Base-by-base conservation (phyloP, 768 basidiomycete genomes). In the Hericium coralloides region DNA sequence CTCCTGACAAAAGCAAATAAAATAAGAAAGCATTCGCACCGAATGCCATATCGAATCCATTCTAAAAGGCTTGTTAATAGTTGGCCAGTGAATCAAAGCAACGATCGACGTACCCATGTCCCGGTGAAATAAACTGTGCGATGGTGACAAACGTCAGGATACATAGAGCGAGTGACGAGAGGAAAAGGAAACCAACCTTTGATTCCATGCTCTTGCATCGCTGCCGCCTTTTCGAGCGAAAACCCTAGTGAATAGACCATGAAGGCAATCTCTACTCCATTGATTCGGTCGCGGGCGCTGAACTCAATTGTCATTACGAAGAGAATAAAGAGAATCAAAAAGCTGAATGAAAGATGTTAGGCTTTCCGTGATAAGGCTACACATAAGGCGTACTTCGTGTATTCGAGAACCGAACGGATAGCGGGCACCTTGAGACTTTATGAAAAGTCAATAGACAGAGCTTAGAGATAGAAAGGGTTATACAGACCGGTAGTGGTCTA, bases 131-230 rank as follows among this genome's bases (percentile, higher is more conserved):
- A 91, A 10, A 91, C 89, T 90, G 18, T 9, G 22, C 20, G 31
- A 31, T 31, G 31, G 31, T 31, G 8, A 31, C 18, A 18, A 53
- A 3, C 5, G 31, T 50, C 53, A n/a, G 58, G 26, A 17, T 22
- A 22, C 14, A 38, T 26, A 15, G n/a, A 26, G 43, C 18, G 17
- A 36, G 12, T 14, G 26, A 43, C n/a, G 14, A 2, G 12, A 17
- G 22, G 18, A 51, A 49, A 22, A 17, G 22, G 18, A 51, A 49
- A 22, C 43, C 67, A 41, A 89, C 94, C 91, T 80, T 80, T 84
- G 50, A 98, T 84, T 4, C 94, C 95, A 66, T 93, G 93, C 68
- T 98, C 94, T 67, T 97, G 91, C 85, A 95, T 92, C 3, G 92
- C 87, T 20, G 95, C 95, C 9, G 95, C 73, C 68, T 93, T 95